Evolutionary conservation across 1,284 basidiomycete genomes (phyloP).

Genomic region (Abortiporus biennis): DNA sequence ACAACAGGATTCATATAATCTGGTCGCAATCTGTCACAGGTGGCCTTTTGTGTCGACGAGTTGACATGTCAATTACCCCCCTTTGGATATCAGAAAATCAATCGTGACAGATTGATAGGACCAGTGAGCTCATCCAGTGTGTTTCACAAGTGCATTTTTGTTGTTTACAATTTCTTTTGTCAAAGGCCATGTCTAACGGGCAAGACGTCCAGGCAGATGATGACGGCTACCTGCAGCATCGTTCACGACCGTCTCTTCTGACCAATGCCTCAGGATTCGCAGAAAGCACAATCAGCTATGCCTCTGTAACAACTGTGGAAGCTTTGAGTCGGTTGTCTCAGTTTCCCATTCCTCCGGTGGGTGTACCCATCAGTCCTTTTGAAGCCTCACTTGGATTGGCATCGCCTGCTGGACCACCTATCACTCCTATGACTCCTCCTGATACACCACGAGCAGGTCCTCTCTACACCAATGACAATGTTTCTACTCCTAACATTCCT

Average conservation of each 20-base stretch:
- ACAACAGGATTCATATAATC: too few relatives aligned
- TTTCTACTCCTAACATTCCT: background rate
- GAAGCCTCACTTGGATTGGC: constrained; percentile 13
- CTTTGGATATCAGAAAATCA: background rate
- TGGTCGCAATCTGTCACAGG: too few relatives aligned
- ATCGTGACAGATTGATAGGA: background rate
- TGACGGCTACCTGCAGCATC: too few relatives aligned
- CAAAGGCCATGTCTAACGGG: constrained; percentile 6
- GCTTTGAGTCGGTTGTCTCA: constrained; percentile 32
- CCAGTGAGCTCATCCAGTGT: background rate
- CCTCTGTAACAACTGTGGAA: constrained; percentile 24
- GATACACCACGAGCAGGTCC: background rate
- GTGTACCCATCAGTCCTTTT: constrained; percentile 26
- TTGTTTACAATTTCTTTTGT: background rate
- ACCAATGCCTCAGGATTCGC: constrained; percentile 50
- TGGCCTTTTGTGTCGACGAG: too few relatives aligned
- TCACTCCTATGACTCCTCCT: constrained; percentile 6
- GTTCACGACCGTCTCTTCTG: constrained; percentile 30
- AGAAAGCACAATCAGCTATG: constrained; percentile 47
- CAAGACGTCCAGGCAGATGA: constrained; percentile 6
- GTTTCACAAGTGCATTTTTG: too few relatives aligned
- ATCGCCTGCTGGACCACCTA: constrained; percentile 7
- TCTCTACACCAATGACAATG: background rate
- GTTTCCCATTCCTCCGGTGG: constrained; percentile 35
- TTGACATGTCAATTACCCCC: background rate